Conservation (phyloP, 1,284 basidiomycete genomes). For the Pulchroboletus neoregius region DNA sequence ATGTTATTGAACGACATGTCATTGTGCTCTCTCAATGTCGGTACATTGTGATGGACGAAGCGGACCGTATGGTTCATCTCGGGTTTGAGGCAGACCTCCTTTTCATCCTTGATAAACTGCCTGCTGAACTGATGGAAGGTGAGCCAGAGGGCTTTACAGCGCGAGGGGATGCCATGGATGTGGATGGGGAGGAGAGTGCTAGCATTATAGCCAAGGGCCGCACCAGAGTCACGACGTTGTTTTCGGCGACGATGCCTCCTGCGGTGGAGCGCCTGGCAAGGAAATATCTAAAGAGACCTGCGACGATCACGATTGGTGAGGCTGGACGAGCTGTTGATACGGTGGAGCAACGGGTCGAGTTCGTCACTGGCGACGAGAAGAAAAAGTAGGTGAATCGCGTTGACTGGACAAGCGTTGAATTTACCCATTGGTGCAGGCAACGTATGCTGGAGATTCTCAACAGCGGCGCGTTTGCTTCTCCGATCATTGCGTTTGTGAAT, state of each 20-base stretch:
- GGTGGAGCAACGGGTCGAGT: conserved; percentile 95
- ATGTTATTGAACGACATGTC: conserved; percentile 94
- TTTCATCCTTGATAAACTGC: conserved; percentile 92
- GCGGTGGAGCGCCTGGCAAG: conserved; percentile 91
- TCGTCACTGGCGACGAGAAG: conserved; percentile 89
- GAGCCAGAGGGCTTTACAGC: conserved; percentile 52
- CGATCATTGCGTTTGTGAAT: conserved; percentile 99
- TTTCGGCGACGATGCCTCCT: conserved; percentile 98
- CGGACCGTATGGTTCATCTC: conserved; percentile 97
- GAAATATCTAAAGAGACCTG: conserved; percentile 90
- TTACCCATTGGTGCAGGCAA: conserved; percentile 44
- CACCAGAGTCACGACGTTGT: conserved; percentile 86
- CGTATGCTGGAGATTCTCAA: conserved; percentile 89
- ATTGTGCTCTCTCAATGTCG: conserved; percentile 94
- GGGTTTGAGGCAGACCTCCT: conserved; percentile 95
- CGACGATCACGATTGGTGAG: conserved; percentile 95
- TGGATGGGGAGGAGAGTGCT: conserved; percentile 42
- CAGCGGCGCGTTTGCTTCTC: conserved; percentile 74
- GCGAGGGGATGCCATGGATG: conserved; percentile 47
- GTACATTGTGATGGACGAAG: conserved; percentile 99
- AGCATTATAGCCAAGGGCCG: conserved; percentile 64
- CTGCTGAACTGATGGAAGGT: conserved; percentile 80
- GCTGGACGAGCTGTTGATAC: conserved; percentile 97
- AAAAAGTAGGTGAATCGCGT: conserved; percentile 60
- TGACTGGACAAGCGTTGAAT: conserved; percentile 5